Base-by-base conservation (phyloP, 306 rosid species). In the Quillaja saponaria region DNA sequence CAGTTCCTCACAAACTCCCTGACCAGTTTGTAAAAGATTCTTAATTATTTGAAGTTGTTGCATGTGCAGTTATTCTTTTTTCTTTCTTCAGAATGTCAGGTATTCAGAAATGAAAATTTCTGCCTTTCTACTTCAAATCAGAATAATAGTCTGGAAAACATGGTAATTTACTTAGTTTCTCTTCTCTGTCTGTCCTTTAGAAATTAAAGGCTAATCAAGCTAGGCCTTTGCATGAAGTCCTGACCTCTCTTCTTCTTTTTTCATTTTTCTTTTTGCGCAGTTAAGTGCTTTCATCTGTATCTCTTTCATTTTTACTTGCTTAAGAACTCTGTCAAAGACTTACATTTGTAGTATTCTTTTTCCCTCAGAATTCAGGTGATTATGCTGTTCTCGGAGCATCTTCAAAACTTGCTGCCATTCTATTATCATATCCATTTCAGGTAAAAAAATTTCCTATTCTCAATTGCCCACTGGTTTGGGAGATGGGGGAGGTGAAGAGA, bases 351-450 rank as follows among this genome's bases (percentile, higher is more conserved):
- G 31, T 16, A 35, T 58, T 58, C 3, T 31, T 8, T 38, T 59
- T 66, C 40, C 33, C 12, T 10, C 85, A 89, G 99, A 92, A 85
- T 80, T 89, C 99, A 42, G 55, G 72, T 48, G 95, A 89, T 70
- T 89, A 81, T 75, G 96, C 94, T 68, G 82, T 79, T 77, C 85
- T 92, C 53, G 97, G 99, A 51, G 95, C 95, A 56, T 71, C 86
- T 42, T 84, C 89, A 15, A 84, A 84, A 78, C 41, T 80, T 49
- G 77, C 67, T 49, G 96, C 97, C 65, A 83, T 83, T 56, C 95
- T 92, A 55, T 50, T 89, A 49, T 84, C 95, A 28, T 89, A 92
- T 77, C 99, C 97, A 45, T 88, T 89, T 75, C 96, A 92, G 96
- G 98, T 84, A 52, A 45, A 49, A 38, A n/a, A n/a, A n/a, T 34